Evolutionary conservation across 2,329 filamentous ascomycete genomes (phyloP), one percentile per base, ranked within the genome.

Genomic region (Penicillium sp.): DNA sequence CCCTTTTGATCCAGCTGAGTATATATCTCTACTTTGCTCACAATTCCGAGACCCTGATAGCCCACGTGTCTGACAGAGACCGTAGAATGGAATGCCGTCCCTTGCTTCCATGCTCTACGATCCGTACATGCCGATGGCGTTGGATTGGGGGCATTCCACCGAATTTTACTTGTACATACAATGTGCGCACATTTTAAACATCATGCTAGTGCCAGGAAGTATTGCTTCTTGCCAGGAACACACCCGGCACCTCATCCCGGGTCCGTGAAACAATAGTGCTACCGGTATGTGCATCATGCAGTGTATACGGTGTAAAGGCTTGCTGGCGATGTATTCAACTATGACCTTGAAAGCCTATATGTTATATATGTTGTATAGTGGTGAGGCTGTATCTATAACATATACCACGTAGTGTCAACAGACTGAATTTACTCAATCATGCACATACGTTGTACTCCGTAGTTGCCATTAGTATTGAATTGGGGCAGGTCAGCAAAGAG

Each of bases 31-130:
- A 14, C 13, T 38, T 18, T 27, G 29, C 27, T 39, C 34, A 11
- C 29, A 14, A 34, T 11, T 16, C n/a, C 16, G 30, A 19, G 32
- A 41, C 42, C 38, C 32, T 41, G 29, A 35, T 41, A 26, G 7
- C 36, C 55, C 58, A 62, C 58, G 58, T 62, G 60, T 61, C 60
- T 62, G 58, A 57, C 51, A 57, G 47, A 41, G 13, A 47, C 23
- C 45, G 7, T n/a, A 29, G 18, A 30, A 42, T 9, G 49, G 42
- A 44, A 59, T 53, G 57, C 27, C 30, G 56, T 57, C 41, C 56
- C 53, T 53, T 58, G 49, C 53, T 44, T 48, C 47, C 55, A 48
- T 52, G 51, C 44, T 49, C 35, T 18, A 8, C 11, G 43, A 36
- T 42, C 43, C 42, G 42, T 42, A 41, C 57, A 47, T 53, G 44